Conservation (phyloP, 108 stramenopile genomes). For the Nannochloropsis oceanica region DNA sequence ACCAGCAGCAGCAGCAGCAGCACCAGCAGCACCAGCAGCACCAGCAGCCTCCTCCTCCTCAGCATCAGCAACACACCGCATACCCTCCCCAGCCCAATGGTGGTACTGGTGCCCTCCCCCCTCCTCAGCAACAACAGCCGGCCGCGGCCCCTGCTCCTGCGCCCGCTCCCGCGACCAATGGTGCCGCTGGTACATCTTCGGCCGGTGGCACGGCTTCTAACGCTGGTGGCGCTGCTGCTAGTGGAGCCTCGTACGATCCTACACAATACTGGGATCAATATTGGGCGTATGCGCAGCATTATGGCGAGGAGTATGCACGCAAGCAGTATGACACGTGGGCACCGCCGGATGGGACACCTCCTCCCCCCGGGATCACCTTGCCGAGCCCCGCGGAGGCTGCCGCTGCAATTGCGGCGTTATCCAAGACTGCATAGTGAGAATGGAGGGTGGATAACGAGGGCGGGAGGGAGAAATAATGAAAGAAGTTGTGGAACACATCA, state of each 20-base stretch:
- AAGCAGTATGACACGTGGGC: conserved; percentile 38
- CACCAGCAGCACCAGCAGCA: conserved; percentile 11
- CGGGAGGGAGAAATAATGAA: too few relatives aligned
- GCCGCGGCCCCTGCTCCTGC: conserved; percentile 7
- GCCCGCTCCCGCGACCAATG: conserved; percentile 9
- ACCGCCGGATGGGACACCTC: conserved; percentile 35
- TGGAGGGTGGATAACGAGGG: too few relatives aligned
- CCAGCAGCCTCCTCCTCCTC: neutral
- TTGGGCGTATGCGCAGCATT: conserved; percentile 43
- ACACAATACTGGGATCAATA: conserved; percentile 24
- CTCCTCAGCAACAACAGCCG: neutral
- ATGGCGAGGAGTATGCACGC: conserved; percentile 38
- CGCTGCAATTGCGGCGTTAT: neutral
- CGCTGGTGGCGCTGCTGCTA: neutral
- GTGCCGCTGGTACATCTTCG: conserved; percentile 4
- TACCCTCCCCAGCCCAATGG: conserved; percentile 1
- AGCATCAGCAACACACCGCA: neutral
- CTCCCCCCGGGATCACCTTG: conserved; percentile 32
- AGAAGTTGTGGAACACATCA: too few relatives aligned
- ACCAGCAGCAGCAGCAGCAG: conserved; percentile 20
- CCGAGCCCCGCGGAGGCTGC: conserved; percentile 20
- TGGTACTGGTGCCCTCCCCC: neutral
- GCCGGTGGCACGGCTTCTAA: conserved; percentile 10
- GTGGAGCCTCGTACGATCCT: neutral
- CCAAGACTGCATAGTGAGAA: neutral